Evolutionary conservation across 2,329 filamentous ascomycete species (phyloP).

Genomic region (Coleophoma eucalyptorum): DNA sequence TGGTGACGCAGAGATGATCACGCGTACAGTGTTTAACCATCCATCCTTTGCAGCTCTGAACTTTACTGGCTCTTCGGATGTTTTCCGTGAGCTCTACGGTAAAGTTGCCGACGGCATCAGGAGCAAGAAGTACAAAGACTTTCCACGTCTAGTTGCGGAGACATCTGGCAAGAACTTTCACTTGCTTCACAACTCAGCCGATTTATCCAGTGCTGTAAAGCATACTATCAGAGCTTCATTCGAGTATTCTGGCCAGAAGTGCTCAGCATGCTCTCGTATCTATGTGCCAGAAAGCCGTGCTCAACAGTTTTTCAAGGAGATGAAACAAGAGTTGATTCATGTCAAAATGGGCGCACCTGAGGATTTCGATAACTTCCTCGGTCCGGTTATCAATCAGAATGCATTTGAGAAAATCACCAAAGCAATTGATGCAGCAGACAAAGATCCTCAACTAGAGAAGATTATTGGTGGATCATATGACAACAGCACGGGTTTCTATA

Average conservation of each 20-base stretch:
- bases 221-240: constrained; percentile 85
- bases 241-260: constrained; percentile 90
- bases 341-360: constrained; percentile 67
- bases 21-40: constrained; percentile 71
- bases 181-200: constrained; percentile 71
- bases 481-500: constrained; percentile 74
- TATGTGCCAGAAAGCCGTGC: constrained; percentile 76
- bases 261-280: constrained; percentile 75
- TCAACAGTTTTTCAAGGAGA: constrained; percentile 63
- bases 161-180: constrained; percentile 96
- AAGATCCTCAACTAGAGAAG: constrained; percentile 68
- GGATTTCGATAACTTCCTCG: constrained; percentile 74
- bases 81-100: constrained; percentile 86
- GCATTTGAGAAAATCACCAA: constrained; percentile 77
- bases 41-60: constrained; percentile 82
- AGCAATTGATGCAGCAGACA: constrained; percentile 75
- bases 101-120: constrained; percentile 79
- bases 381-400: constrained; percentile 78
- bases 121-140: constrained; percentile 76
- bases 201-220: constrained; percentile 72
- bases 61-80: constrained; percentile 88
- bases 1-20: constrained; percentile 81
- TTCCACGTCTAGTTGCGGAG: constrained; percentile 86
- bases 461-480: constrained; percentile 76
- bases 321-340: constrained; percentile 64